A percentile compares a stretch with the other conserved stretches of the same genome.
These are phyloP conservation scores for Wickerhamiella sergipiensis DNA, from an alignment of 805 yeast species.

Conservation along the genomic window DNA sequence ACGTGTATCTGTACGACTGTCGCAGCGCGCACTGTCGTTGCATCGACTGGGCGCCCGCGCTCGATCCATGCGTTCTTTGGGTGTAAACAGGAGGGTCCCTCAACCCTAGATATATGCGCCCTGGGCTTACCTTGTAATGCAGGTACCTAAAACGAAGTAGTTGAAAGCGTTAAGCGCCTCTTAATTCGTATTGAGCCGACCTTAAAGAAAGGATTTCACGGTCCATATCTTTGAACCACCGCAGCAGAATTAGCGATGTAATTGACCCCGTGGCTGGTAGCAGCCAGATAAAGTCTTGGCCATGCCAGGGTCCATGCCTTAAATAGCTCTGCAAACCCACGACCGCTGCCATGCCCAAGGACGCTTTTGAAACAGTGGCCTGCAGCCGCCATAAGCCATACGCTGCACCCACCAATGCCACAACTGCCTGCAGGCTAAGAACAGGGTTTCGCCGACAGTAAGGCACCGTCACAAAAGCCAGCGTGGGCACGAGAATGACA, in stretches of 20 bases:
- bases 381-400: slow-evolving; percentile 13
- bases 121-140: too few relatives aligned
- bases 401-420: slow-evolving; percentile 16
- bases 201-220: slow-evolving; percentile 10
- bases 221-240: slow-evolving; percentile 20
- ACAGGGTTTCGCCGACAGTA: slow-evolving; percentile 19
- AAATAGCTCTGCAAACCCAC: slow-evolving; percentile 16
- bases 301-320: slow-evolving; percentile 16
- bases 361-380: slow-evolving; percentile 6
- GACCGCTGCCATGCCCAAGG: slow-evolving; percentile 14
- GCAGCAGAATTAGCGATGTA: slow-evolving; percentile 14
- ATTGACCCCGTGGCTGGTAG: slow-evolving; percentile 19
- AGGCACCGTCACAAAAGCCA: slow-evolving; percentile 19
- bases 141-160: too few relatives aligned
- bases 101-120: background rate
- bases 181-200: slow-evolving; percentile 15
- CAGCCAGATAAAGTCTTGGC: slow-evolving; percentile 22
- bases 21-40: slow-evolving; percentile 2
- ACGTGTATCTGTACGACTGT: background rate
- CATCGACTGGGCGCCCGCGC: slow-evolving; percentile 1
- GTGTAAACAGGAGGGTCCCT: background rate
- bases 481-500: slow-evolving; percentile 22
- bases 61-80: background rate
- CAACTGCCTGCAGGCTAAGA: slow-evolving; percentile 20
- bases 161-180: slow-evolving; percentile 18